Base-by-base conservation (phyloP, 768 basidiomycete genomes). In the Trametes cinnabarina region DNA sequence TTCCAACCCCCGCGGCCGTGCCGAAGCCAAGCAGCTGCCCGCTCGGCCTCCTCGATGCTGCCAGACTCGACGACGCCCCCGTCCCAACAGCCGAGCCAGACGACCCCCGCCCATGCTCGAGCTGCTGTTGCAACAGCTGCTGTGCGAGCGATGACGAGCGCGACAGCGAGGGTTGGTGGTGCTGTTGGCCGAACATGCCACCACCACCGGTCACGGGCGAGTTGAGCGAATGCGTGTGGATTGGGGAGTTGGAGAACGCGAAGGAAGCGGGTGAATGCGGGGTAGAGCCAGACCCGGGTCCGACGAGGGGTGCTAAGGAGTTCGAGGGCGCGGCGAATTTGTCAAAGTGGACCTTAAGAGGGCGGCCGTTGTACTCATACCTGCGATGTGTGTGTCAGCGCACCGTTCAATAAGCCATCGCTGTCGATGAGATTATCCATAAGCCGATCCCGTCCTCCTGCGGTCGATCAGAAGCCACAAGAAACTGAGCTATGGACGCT, bases 281-380 rank as follows among this genome's bases (percentile, higher is more conserved):
- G 1, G 46, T 41, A n/a, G 60, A 59, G 15, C 15, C 25, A 2
- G 60, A 49, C 19, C 58, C 53, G 25, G 61, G 58, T 10, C 58
- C 63, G 20, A 56, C 61, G 23, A 65, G 57, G 4, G 57, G 57
- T 7, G 53, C 61, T 3, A 56, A 58, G 10, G 66, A 60, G 41
- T 50, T 61, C 26, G 64, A 58, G 1, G 82, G 69, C 5, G 71
- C 65, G 2, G 83, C 77, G 69, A 86, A 93, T 71, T 88, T 90
- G 78, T 98, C 96, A 68, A 87, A 90, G 69, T 94, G 90, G 11
- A 98, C 96, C 68, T 94, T 94, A 40, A 98, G 79, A 9, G 79
- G 76, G 25, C 93, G 86, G 4, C 94, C 94, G 67, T 91, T 91
- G 65, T 89, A 91, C 63, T 97, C 94, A 66, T 85, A 91, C 28